A percentile compares a stretch with the other conserved stretches of the same genome.
These are phyloP conservation scores for Saccharomycopsis javanensis DNA, from an alignment of 805 yeast genomes.

Conservation along the genomic window DNA sequence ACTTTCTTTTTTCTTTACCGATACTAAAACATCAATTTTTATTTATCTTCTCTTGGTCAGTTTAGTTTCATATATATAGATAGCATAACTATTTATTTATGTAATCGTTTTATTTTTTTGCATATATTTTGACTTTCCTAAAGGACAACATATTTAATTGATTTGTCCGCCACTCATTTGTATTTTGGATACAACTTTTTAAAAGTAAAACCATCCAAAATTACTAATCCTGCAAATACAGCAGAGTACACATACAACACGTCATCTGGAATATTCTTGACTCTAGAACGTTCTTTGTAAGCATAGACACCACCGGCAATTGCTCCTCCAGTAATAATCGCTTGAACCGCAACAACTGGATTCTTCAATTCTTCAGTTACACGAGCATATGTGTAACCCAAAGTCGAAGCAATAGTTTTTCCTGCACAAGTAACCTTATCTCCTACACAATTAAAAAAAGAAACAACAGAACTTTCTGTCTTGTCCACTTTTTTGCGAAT, in stretches of 20 bases:
- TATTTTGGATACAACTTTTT: slow-evolving; percentile 45
- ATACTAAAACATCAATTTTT: too few species aligned
- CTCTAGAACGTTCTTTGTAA: slow-evolving; percentile 41
- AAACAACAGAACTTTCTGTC: slow-evolving; percentile 62
- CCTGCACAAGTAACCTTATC: slow-evolving; percentile 18
- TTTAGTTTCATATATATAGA: too few species aligned
- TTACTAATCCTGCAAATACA: slow-evolving; percentile 40
- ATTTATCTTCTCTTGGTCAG: too few species aligned
- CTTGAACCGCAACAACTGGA: slow-evolving; percentile 52
- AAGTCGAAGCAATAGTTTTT: slow-evolving; percentile 19
- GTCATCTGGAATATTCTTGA: slow-evolving; percentile 36
- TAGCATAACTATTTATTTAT: too few species aligned
- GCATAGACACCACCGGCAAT: slow-evolving; percentile 40
- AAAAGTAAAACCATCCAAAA: slow-evolving; percentile 46
- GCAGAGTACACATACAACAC: slow-evolving; percentile 44
- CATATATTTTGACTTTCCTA: too few species aligned
- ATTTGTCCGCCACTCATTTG: too few species aligned
- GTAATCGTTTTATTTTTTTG: too few species aligned
- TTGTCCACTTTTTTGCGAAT: slow-evolving; percentile 33
- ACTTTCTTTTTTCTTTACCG: too few species aligned
- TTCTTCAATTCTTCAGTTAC: slow-evolving; percentile 41
- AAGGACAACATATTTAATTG: too few species aligned
- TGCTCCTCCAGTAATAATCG: slow-evolving; percentile 39
- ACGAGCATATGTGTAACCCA: slow-evolving; percentile 21
- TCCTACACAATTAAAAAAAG: slow-evolving; percentile 62